Evolutionary conservation across 1,284 basidiomycete genomes (phyloP).

Genomic region (Phellopilus nigrolimitatus): DNA sequence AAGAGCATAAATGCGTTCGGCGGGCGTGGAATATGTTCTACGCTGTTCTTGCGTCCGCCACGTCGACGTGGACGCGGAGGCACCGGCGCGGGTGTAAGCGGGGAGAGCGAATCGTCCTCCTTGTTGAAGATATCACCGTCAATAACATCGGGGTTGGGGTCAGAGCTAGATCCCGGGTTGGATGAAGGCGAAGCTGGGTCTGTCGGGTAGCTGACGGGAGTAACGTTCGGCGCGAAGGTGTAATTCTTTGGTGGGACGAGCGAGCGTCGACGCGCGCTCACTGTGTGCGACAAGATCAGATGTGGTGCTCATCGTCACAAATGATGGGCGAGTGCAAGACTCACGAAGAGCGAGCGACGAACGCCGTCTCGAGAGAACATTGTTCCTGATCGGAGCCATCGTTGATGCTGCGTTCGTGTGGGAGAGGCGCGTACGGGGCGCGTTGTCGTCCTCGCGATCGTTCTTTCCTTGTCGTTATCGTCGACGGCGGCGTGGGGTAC

Average conservation of each 20-base stretch:
- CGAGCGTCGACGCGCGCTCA: slow-evolving; percentile 12
- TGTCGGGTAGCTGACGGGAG: slow-evolving; percentile 50
- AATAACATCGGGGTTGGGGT: not conserved
- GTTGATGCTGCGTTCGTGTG: no score
- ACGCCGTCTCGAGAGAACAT: slow-evolving; percentile 26
- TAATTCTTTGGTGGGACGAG: slow-evolving; percentile 41
- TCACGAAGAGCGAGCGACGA: slow-evolving; percentile 40
- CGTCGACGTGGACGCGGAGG: slow-evolving; percentile 13
- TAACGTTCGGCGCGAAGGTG: slow-evolving; percentile 70
- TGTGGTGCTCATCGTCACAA: no score
- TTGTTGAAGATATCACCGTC: not conserved
- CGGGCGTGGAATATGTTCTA: slow-evolving; percentile 80
- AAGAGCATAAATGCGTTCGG: slow-evolving; percentile 95
- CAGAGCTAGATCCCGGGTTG: not conserved
- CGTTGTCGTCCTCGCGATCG: no score
- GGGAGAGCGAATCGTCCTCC: slow-evolving; percentile 1
- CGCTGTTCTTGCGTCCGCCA: slow-evolving; percentile 26
- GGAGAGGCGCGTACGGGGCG: not conserved
- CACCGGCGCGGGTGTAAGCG: slow-evolving; percentile 1
- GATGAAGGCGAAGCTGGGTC: slow-evolving; percentile 10
- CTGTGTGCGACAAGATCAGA: not conserved
- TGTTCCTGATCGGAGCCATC: not conserved
- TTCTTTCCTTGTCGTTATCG: not conserved
- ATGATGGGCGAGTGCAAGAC: slow-evolving; percentile 22
- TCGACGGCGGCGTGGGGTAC: not conserved